These are phyloP conservation scores for Dendrocalamus latiflorus DNA, from an alignment of 202 grass and related monocot genomes.

Conservation along the genomic window DNA sequence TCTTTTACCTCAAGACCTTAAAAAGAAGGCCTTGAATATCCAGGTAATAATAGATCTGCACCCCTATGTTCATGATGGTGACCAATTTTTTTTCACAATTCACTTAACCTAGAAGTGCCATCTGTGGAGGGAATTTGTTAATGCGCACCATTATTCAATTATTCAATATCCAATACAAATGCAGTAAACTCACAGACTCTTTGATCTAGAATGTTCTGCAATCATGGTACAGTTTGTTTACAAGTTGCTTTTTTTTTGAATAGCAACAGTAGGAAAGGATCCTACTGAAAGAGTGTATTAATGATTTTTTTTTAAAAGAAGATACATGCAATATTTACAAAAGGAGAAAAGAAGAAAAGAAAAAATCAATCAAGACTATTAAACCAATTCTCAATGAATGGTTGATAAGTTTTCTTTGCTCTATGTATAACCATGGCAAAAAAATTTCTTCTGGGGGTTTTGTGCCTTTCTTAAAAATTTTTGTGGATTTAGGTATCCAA, in stretches of 20 bases:
- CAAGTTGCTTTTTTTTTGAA: neutral
- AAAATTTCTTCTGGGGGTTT: no score
- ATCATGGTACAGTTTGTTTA: neutral
- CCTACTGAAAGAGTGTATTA: no score
- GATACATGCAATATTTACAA: no score
- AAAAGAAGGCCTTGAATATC: constrained; percentile 78
- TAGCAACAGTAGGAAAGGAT: no score
- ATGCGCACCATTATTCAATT: neutral
- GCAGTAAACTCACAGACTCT: neutral
- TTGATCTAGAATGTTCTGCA: neutral
- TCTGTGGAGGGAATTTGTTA: neutral
- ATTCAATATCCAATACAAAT: neutral
- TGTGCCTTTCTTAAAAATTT: neutral
- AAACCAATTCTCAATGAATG: no score
- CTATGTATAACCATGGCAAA: no score
- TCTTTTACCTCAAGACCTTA: constrained; percentile 73
- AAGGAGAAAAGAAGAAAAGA: no score
- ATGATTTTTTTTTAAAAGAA: no score
- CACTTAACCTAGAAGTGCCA: neutral
- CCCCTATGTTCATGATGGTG: neutral
- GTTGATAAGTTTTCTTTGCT: no score
- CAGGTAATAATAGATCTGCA: constrained; percentile 50
- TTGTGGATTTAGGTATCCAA: neutral
- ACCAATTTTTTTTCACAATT: neutral
- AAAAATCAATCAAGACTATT: no score